Percentiles rank a stretch among this genome's conserved stretches.
phyloP scores from a whole-genome alignment of 768 basidiomycete genomes.

The Hygrophoropsis aurantiaca region DNA sequence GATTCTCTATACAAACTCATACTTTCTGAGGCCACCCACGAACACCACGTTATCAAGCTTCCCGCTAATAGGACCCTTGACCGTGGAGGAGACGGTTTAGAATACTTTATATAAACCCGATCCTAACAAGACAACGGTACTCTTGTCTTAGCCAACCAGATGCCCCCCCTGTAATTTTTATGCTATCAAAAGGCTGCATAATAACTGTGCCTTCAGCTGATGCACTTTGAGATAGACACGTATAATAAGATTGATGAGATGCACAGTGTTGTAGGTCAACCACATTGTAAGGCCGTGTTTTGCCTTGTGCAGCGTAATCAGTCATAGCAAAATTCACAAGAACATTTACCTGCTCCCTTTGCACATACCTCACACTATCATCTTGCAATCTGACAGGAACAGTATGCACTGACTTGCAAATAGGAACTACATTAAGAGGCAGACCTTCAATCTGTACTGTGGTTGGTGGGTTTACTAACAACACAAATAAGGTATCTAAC shows the following conservation, averaged over 20 bases:
- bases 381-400: no score
- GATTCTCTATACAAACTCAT: no score
- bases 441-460: conserved; percentile 23
- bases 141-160: conserved; percentile 31
- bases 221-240: conserved; percentile 27
- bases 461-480: conserved; percentile 23
- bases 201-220: conserved; percentile 29
- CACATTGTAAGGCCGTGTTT: conserved; percentile 27
- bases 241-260: conserved; percentile 31
- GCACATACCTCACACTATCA: conserved; percentile 14
- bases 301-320: conserved; percentile 35
- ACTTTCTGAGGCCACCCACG: no score
- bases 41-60: no score
- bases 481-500: conserved; percentile 31
- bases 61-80: no score
- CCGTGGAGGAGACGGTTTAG: no score
- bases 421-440: conserved; percentile 31
- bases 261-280: conserved; percentile 24
- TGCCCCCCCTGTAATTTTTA: conserved; percentile 23
- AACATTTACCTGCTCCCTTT: conserved; percentile 23
- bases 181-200: conserved; percentile 22
- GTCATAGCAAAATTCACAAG: conserved; percentile 34
- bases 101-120: no score
- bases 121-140: no score
- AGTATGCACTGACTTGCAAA: conserved; percentile 3